Percentiles rank a stretch among this genome's conserved stretches.
phyloP scores from a whole-genome alignment of 1,139 yeast species.

The Starmera stellimalicola region DNA sequence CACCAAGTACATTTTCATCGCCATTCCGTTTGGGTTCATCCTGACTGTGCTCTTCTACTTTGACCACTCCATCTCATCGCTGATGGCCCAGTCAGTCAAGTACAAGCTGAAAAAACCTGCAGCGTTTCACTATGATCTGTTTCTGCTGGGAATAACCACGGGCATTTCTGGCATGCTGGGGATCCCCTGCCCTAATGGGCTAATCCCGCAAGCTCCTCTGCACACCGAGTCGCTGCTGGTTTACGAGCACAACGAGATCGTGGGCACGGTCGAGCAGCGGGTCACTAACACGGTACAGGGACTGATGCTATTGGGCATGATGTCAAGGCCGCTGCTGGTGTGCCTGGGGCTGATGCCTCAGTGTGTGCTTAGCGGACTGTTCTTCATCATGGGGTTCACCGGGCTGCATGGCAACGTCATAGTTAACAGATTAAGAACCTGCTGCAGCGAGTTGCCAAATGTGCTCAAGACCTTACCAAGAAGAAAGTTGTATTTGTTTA shows the following conservation, averaged over 20 bases:
- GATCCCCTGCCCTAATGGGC: slow-evolving; percentile 91
- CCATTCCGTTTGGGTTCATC: slow-evolving; percentile 84
- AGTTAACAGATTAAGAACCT: slow-evolving; percentile 49
- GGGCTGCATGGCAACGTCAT: slow-evolving; percentile 67
- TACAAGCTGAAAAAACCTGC: slow-evolving; percentile 81
- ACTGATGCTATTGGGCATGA: slow-evolving; percentile 69
- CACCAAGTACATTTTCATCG: slow-evolving; percentile 72
- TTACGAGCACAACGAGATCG: slow-evolving; percentile 28
- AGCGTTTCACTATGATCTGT: slow-evolving; percentile 88
- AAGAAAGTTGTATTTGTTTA: slow-evolving; percentile 47
- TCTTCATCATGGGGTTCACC: slow-evolving; percentile 85
- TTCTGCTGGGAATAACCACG: slow-evolving; percentile 75
- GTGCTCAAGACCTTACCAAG: slow-evolving; percentile 22
- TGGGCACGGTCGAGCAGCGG: slow-evolving; percentile 80
- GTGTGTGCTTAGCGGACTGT: slow-evolving; percentile 84
- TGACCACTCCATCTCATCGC: slow-evolving; percentile 89
- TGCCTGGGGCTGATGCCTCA: slow-evolving; percentile 88
- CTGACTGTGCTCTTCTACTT: slow-evolving; percentile 80
- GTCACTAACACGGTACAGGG: slow-evolving; percentile 83
- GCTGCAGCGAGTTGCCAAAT: neutral
- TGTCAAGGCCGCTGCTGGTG: slow-evolving; percentile 78
- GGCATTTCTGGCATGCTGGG: slow-evolving; percentile 84
- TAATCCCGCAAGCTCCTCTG: slow-evolving; percentile 94
- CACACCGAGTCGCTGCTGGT: slow-evolving; percentile 78
- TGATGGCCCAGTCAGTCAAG: slow-evolving; percentile 81